A percentile compares a stretch with the other conserved stretches of the same genome.
These are phyloP conservation scores for Eutrema yunnanense DNA, from an alignment of 345 rosid species.

Conservation along the genomic window DNA sequence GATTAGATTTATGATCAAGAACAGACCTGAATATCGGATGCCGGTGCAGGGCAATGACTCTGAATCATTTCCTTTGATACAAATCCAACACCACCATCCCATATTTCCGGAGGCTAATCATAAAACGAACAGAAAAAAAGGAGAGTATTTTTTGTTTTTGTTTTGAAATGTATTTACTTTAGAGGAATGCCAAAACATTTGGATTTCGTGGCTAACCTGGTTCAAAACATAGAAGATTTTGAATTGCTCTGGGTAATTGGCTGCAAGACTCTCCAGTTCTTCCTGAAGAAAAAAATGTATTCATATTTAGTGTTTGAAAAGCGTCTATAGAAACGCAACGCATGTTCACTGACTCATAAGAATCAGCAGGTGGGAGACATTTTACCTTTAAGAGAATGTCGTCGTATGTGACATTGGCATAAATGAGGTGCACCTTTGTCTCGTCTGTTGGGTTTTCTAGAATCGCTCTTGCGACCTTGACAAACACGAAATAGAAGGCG, in stretches of 20 bases:
- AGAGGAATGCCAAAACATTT: background rate
- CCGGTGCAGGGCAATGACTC: constrained; percentile 75
- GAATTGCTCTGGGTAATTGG: constrained; percentile 61
- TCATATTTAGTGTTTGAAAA: background rate
- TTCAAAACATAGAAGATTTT: constrained; percentile 76
- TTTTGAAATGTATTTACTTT: background rate
- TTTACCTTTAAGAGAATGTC: constrained; percentile 94
- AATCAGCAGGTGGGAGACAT: background rate
- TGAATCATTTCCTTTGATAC: constrained; percentile 90
- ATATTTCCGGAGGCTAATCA: constrained; percentile 77
- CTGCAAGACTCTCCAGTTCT: constrained; percentile 72
- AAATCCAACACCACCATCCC: constrained; percentile 92
- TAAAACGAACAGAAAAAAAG: background rate
- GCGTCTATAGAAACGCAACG: background rate
- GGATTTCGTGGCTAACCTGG: constrained; percentile 51
- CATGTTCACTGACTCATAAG: background rate
- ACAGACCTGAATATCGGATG: constrained; percentile 53
- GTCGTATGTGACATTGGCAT: constrained; percentile 79
- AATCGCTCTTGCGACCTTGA: constrained; percentile 86
- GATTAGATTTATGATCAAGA: background rate
- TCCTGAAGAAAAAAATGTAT: constrained; percentile 39
- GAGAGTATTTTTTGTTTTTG: background rate
- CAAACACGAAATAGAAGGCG: background rate
- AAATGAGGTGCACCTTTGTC: constrained; percentile 79
- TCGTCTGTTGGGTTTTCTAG: constrained; percentile 82